A percentile compares a stretch with the other conserved stretches of the same genome.
phyloP scores from a whole-genome alignment of 2,329 filamentous ascomycete species.

The Aureobasidium lini region DNA sequence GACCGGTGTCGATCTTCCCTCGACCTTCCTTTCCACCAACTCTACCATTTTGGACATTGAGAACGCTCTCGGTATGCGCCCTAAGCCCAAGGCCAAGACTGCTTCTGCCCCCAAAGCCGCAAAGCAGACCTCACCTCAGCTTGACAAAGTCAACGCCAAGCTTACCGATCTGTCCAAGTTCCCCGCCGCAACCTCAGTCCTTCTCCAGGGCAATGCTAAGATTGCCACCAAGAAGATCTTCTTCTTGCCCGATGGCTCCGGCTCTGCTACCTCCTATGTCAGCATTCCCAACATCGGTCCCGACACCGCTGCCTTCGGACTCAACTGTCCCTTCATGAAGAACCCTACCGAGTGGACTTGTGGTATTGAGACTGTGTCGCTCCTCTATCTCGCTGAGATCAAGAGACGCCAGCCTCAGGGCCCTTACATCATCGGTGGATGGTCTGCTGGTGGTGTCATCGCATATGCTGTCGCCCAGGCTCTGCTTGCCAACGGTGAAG shows the following conservation, averaged over 20 bases:
- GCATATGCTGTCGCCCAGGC: conserved; percentile 46
- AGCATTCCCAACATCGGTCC: conserved; percentile 48
- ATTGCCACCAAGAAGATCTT: conserved; percentile 49
- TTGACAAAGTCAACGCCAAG: conserved; percentile 43
- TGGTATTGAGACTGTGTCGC: conserved; percentile 57
- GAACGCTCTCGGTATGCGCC: conserved; percentile 52
- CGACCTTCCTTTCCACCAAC: conserved; percentile 52
- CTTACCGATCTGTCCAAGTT: conserved; percentile 37
- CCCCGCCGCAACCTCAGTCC: conserved; percentile 47
- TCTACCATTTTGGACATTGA: conserved; percentile 59
- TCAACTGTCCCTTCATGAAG: conserved; percentile 68
- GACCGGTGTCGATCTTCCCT: conserved; percentile 43
- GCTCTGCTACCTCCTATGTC: conserved; percentile 61
- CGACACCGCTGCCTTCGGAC: conserved; percentile 44
- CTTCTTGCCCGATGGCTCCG: conserved; percentile 46
- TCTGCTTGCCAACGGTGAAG: conserved; percentile 41
- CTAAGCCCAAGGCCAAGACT: conserved; percentile 29
- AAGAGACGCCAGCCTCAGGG: conserved; percentile 62
- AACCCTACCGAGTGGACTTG: conserved; percentile 58
- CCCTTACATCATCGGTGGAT: conserved; percentile 48
- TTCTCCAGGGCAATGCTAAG: conserved; percentile 51
- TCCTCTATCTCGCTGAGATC: conserved; percentile 62
- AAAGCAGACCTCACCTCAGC: conserved; percentile 27
- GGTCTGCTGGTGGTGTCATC: conserved; percentile 50
- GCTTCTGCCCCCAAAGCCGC: conserved; percentile 23